A percentile compares a stretch with the other conserved stretches of the same genome.
Evolutionary conservation across 352 stramenopile genomes (phyloP).

Genomic region (Aphanomyces astaci): DNA sequence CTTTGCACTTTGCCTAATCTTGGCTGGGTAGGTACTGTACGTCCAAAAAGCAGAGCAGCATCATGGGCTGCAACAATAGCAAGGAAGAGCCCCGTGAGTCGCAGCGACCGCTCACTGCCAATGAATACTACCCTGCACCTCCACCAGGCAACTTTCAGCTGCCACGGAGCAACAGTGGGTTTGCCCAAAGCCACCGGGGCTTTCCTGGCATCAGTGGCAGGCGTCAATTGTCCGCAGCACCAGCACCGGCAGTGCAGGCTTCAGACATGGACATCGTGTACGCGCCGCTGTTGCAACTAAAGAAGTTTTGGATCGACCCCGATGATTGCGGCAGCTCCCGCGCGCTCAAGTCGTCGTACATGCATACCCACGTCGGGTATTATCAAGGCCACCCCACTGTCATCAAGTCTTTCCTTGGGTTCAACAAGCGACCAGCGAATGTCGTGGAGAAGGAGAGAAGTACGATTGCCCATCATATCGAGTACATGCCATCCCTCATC

Average conservation of each 20-base stretch:
- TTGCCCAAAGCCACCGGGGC: background rate
- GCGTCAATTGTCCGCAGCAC: too few relatives aligned
- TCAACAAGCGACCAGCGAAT: conserved; percentile 17
- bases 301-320: conserved; percentile 21
- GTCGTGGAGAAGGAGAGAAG: conserved; percentile 17
- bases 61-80: conserved; percentile 10
- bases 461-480: background rate
- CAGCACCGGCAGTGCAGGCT: background rate
- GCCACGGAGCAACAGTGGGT: background rate
- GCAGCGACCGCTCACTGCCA: background rate
- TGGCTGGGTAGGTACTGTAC: background rate
- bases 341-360: conserved; percentile 20
- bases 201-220: background rate
- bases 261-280: conserved; percentile 1
- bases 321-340: conserved; percentile 22
- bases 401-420: conserved; percentile 21
- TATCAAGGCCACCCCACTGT: conserved; percentile 22
- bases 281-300: conserved; percentile 5
- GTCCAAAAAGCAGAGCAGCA: background rate
- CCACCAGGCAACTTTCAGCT: background rate
- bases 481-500: background rate
- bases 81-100: background rate
- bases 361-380: conserved; percentile 20
- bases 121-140: conserved; percentile 2
- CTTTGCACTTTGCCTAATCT: too few relatives aligned